Base-by-base conservation (phyloP, 192 early-diverging fungal genomes). In the Rhizoclosmatium globosum region DNA sequence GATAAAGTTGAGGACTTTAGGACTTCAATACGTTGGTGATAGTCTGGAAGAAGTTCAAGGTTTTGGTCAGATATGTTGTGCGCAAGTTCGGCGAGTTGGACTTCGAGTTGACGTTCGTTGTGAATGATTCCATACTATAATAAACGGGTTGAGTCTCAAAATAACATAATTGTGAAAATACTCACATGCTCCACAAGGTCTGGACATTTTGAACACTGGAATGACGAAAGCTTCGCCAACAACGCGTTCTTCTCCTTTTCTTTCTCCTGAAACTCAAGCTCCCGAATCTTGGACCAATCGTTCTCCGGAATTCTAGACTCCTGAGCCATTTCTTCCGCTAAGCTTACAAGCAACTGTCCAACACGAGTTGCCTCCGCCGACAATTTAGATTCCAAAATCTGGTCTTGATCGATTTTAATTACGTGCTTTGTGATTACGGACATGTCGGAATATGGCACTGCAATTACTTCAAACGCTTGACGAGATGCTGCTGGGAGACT, bases 31-130 rank as follows among this genome's bases (percentile, higher is more conserved):
- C 96, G 89, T 81, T 95, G 91, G 56, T 95, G 87, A 81, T 98
- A 99, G 78, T 98, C 98, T 0, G 97, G 97, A 3, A 98, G 81
- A 3, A 98, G 86, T 65, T 96, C 94, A 17, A 99, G 89, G 79
- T 98, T 98, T 79, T 96, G 94, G 64, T 97, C 95, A 0, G 94
- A 96, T 21, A 98, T 92, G 48, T 87, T 92, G 58, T 91, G 84
- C 23, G 91, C 87, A 61, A 99, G 83, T 56, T 93, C 89, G 42
- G 94, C 91, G 2, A 97, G 82, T 78, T 94, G 89, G 1, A 78
- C 78, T 65, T 94, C 85, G 6, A 98, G 86, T 62, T 82, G 79
- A 31, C 88, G 87, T 61, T 93, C 88, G 44, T 81, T 82, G 65
- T 93, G 89, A 2, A 88, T 80, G 2, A 83, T 71, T 21, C 79